Percentiles rank a stretch among this genome's conserved stretches.
phyloP scores from a whole-genome alignment of 352 stramenopile species.

The Phytophthora lateralis region DNA sequence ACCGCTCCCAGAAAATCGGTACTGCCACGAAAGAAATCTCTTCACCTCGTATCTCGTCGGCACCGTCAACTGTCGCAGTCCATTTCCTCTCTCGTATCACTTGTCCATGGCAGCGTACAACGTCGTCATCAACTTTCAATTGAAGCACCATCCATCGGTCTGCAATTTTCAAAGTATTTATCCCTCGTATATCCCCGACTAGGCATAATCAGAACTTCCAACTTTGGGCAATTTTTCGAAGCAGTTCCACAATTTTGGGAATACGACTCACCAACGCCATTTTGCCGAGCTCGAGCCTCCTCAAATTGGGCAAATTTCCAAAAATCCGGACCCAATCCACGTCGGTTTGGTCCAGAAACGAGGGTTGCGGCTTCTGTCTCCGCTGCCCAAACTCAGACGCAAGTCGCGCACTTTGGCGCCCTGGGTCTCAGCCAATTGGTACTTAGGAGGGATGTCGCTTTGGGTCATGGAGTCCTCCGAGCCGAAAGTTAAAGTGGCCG shows the following conservation, averaged over 20 bases:
- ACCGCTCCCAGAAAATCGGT: constrained; percentile 1
- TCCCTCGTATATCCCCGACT: not conserved
- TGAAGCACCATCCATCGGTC: not conserved
- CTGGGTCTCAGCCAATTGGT: not conserved
- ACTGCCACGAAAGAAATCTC: not conserved
- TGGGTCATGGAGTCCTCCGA: not conserved
- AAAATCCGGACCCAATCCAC: constrained; percentile 4
- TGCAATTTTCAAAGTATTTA: not conserved
- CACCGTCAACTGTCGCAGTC: not conserved
- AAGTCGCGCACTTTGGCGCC: not conserved
- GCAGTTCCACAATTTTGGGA: constrained; percentile 1
- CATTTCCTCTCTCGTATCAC: not conserved
- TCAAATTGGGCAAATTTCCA: not conserved
- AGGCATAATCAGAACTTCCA: constrained; percentile 6
- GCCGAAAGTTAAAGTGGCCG: not conserved
- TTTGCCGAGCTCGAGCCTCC: not conserved
- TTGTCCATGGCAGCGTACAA: not conserved
- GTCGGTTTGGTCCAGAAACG: not conserved
- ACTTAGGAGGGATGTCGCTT: not conserved
- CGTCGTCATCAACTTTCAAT: constrained; percentile 2
- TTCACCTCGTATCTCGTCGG: not conserved
- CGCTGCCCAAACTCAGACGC: not conserved
- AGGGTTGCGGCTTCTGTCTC: not conserved
- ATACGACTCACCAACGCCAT: constrained; percentile 3
- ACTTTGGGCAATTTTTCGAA: not conserved